Evolutionary conservation across 257 asterid species (phyloP).

Genomic region (Gynochthodes officinalis): DNA sequence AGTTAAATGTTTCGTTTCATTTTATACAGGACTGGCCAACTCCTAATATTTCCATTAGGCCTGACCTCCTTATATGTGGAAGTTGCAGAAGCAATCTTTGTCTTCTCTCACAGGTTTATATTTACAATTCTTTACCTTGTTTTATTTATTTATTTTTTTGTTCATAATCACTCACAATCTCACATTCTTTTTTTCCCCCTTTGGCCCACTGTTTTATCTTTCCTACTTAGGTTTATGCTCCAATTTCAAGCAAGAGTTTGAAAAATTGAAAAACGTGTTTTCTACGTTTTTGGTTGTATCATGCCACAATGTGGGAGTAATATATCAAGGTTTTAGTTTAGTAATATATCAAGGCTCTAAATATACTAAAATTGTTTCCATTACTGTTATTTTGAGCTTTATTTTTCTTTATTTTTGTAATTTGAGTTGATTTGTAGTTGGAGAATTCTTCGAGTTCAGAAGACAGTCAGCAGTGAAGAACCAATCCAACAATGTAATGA

Average conservation of each 20-base stretch:
- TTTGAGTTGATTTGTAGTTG: conserved; percentile 49
- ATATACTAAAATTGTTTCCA: neutral
- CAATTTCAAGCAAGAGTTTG: conserved; percentile 39
- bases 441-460: conserved; percentile 85
- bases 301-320: conserved; percentile 55
- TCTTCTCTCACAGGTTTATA: conserved; percentile 74
- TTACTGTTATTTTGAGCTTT: neutral
- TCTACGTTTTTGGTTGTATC: conserved; percentile 69
- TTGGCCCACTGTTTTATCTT: neutral
- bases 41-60: conserved; percentile 32
- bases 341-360: neutral
- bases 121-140: neutral
- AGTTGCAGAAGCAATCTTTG: conserved; percentile 54
- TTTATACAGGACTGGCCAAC: conserved; percentile 72
- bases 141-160: neutral
- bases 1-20: neutral
- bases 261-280: conserved; percentile 54
- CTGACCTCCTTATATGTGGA: conserved; percentile 52
- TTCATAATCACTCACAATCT: neutral
- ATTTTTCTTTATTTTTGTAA: neutral
- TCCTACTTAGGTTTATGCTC: conserved; percentile 73
- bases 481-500: conserved; percentile 22
- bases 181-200: too few species aligned
- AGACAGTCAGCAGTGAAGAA: conserved; percentile 29
- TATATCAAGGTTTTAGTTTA: conserved; percentile 46